Conservation (phyloP, 192 early-diverging fungal species). For the Obelidium mucronatum region DNA sequence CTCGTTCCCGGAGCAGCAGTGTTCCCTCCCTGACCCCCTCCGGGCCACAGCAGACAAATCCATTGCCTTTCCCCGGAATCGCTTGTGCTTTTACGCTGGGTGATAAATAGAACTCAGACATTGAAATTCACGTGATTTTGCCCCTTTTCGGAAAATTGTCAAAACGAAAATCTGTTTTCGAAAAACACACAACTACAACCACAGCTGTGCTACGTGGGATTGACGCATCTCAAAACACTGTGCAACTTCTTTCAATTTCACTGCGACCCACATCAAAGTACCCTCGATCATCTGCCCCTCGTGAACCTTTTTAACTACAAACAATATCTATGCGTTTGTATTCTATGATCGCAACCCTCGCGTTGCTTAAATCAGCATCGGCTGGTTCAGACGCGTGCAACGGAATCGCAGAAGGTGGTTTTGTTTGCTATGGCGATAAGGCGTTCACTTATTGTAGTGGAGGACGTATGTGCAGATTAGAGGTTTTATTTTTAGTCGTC, state of each 20-base stretch:
- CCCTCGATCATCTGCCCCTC: too few relatives aligned
- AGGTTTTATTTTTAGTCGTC: neutral
- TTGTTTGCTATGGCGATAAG: neutral
- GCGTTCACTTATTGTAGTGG: slow-evolving; percentile 22
- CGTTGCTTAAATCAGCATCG: neutral
- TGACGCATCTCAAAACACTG: too few relatives aligned
- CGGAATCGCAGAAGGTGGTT: slow-evolving; percentile 1
- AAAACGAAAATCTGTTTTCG: neutral
- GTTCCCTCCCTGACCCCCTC: neutral
- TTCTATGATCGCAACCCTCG: neutral
- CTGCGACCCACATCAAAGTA: too few relatives aligned
- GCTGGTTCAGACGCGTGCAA: neutral
- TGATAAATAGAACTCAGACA: neutral
- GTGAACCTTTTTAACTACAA: too few relatives aligned
- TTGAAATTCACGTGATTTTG: neutral
- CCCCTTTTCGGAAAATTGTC: neutral
- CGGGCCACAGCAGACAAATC: slow-evolving; percentile 1
- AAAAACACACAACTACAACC: too few relatives aligned
- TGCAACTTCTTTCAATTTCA: too few relatives aligned
- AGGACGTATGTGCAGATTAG: neutral
- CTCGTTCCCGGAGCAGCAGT: slow-evolving; percentile 14
- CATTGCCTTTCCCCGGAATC: slow-evolving; percentile 27
- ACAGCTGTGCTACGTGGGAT: too few relatives aligned
- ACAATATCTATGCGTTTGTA: neutral
- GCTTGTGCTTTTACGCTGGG: slow-evolving; percentile 5